Percentiles rank a stretch among this genome's conserved stretches.
Conservation (phyloP, 768 basidiomycete species). For the Nidularia sp. region DNA sequence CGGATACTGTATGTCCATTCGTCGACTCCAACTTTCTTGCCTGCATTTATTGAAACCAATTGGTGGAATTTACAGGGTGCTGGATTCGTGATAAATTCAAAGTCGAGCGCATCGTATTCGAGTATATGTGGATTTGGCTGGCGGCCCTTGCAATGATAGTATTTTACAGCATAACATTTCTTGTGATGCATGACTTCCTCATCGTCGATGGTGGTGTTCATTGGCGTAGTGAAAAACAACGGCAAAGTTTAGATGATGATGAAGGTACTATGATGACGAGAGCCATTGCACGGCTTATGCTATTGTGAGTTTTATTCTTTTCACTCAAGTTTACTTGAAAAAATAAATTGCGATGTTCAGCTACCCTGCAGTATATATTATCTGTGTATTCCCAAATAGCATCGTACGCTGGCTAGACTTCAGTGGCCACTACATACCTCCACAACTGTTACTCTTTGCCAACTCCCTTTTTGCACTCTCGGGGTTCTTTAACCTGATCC, state of each 20-base stretch:
- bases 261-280: slow-evolving; percentile 3
- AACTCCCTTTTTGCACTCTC: slow-evolving; percentile 38
- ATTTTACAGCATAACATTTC: slow-evolving; percentile 39
- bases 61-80: slow-evolving; percentile 35
- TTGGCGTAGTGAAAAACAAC: slow-evolving; percentile 16
- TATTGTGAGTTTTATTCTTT: slow-evolving; percentile 30
- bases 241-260: not conserved
- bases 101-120: slow-evolving; percentile 37
- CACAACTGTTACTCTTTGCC: slow-evolving; percentile 30
- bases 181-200: slow-evolving; percentile 34
- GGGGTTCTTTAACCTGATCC: slow-evolving; percentile 39
- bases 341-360: slow-evolving; percentile 14
- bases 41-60: not conserved
- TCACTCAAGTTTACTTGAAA: not conserved
- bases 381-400: slow-evolving; percentile 34
- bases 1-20: slow-evolving; percentile 27
- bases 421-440: slow-evolving; percentile 19
- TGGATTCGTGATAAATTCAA: slow-evolving; percentile 37
- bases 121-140: slow-evolving; percentile 51
- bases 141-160: slow-evolving; percentile 35
- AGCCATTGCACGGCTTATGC: slow-evolving; percentile 35
- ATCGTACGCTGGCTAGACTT: slow-evolving; percentile 36
- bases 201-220: slow-evolving; percentile 21
- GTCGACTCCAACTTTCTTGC: too few species aligned
- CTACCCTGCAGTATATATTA: slow-evolving; percentile 44